Evolutionary conservation across 108 stramenopile species (phyloP).

Genomic region (Fragilaria crotonensis): DNA sequence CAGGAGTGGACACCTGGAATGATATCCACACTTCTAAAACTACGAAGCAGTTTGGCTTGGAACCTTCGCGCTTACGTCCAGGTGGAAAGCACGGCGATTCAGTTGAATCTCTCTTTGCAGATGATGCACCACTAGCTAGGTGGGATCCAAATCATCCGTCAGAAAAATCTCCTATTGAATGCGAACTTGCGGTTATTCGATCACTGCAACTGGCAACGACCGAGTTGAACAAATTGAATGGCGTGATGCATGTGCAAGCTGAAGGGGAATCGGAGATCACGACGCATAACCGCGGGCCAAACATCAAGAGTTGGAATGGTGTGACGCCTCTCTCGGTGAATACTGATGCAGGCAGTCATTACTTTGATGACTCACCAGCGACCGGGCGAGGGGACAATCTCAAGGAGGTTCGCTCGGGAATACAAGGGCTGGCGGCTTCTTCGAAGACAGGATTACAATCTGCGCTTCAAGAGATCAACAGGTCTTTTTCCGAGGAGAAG

Average conservation of each 20-base stretch:
- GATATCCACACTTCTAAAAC: not conserved
- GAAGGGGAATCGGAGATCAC: not conserved
- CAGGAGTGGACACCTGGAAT: not conserved
- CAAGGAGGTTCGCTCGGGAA: not conserved
- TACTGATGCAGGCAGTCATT: not conserved
- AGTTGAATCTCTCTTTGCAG: not conserved
- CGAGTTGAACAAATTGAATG: not conserved
- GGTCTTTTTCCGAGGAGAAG: too few species aligned
- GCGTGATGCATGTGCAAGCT: not conserved
- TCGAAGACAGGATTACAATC: not conserved
- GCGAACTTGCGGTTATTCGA: not conserved
- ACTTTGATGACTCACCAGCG: not conserved
- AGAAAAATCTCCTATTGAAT: not conserved
- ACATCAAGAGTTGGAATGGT: not conserved
- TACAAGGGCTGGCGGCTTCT: not conserved
- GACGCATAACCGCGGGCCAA: not conserved
- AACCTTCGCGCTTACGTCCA: too few species aligned
- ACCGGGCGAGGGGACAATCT: not conserved
- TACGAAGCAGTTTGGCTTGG: not conserved
- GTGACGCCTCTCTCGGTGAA: not conserved
- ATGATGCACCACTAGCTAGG: not conserved
- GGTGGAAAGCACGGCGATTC: too few species aligned
- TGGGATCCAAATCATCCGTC: not conserved
- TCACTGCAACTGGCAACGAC: not conserved
- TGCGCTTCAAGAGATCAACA: not conserved